These are phyloP conservation scores for Podaxis pistillaris DNA, from an alignment of 768 basidiomycete species.

Conservation along the genomic window DNA sequence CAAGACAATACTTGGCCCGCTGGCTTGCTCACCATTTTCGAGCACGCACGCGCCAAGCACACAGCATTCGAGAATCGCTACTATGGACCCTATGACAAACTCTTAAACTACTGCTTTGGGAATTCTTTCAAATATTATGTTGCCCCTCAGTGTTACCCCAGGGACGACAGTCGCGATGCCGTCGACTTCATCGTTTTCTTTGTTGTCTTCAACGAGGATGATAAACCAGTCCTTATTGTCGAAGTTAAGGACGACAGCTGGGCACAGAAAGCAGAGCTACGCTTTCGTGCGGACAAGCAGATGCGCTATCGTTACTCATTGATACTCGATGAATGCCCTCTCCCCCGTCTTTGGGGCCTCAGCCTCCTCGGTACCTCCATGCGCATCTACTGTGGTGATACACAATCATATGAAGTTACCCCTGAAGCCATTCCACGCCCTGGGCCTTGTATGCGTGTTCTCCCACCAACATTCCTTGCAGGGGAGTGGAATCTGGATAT, in stretches of 20 bases:
- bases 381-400: too few species aligned
- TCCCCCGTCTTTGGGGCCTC: conserved; percentile 15
- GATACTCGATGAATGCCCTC: conserved; percentile 18
- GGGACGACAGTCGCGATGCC: neutral
- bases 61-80: conserved; percentile 15
- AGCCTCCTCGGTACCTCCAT: neutral
- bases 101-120: conserved; percentile 18
- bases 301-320: conserved; percentile 2
- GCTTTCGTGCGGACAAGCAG: conserved; percentile 15
- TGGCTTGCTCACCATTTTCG: conserved; percentile 13
- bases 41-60: conserved; percentile 1
- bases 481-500: neutral
- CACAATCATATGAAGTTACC: too few species aligned
- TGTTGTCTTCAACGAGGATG: neutral
- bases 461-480: neutral
- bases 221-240: conserved; percentile 15
- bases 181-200: conserved; percentile 17
- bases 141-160: conserved; percentile 11
- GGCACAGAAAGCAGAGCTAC: neutral
- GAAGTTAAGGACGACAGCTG: conserved; percentile 17
- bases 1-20: conserved; percentile 15
- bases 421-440: too few species aligned
- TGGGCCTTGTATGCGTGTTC: too few species aligned
- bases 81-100: conserved; percentile 19
- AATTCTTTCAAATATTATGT: conserved; percentile 16